A percentile compares a stretch with the other conserved stretches of the same genome.
These are phyloP conservation scores for Eutrema heterophyllum DNA, from an alignment of 345 rosid species.

Conservation along the genomic window DNA sequence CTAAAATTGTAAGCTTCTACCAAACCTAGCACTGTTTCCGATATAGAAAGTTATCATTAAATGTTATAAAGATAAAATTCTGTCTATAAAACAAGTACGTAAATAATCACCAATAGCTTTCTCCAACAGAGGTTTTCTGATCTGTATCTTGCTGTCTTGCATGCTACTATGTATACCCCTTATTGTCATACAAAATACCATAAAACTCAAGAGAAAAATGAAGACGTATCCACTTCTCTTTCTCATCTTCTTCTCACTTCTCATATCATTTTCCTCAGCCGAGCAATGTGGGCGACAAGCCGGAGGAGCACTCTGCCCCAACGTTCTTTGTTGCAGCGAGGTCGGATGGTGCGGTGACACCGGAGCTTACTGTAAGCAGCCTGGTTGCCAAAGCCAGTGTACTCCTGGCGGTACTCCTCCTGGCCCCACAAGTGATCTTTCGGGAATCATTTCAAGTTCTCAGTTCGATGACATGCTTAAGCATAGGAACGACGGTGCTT, in stretches of 20 bases:
- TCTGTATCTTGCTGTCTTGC: no score
- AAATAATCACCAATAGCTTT: not conserved
- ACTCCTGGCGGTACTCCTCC: constrained; percentile 22
- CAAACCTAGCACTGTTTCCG: not conserved
- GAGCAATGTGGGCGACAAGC: constrained; percentile 68
- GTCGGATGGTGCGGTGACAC: constrained; percentile 54
- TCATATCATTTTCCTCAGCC: constrained; percentile 19
- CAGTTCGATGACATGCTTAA: constrained; percentile 45
- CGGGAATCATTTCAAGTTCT: constrained; percentile 25
- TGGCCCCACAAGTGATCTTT: constrained; percentile 1
- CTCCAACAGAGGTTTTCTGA: no score
- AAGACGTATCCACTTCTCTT: constrained; percentile 1
- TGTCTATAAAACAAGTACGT: not conserved
- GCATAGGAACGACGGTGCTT: constrained; percentile 45
- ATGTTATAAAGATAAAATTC: not conserved
- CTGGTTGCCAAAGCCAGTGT: constrained; percentile 67
- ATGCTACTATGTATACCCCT: no score
- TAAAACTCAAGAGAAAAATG: no score
- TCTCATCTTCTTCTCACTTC: not conserved
- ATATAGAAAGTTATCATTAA: not conserved
- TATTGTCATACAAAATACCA: no score
- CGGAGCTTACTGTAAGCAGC: constrained; percentile 29
- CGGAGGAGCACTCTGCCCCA: constrained; percentile 46
- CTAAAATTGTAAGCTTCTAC: not conserved
- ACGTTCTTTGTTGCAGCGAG: constrained; percentile 37